Conservation (phyloP, 352 stramenopile species). For the Phytophthora chlamydospora region DNA sequence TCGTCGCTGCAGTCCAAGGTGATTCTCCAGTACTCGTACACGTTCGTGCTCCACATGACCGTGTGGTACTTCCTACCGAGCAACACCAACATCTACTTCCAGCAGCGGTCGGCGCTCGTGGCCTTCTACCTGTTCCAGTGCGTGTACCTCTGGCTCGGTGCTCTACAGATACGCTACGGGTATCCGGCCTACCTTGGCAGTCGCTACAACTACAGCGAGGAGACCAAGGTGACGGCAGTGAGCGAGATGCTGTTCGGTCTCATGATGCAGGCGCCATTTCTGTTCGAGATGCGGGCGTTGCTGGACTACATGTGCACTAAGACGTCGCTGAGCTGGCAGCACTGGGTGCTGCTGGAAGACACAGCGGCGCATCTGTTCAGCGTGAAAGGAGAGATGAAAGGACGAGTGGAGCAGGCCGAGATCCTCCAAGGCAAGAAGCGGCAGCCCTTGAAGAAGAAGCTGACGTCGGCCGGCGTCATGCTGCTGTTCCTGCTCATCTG, state of each 20-base stretch:
- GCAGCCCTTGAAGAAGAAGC: slow-evolving; percentile 68
- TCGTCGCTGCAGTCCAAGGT: slow-evolving; percentile 79
- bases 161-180: slow-evolving; percentile 85
- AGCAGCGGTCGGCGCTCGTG: slow-evolving; percentile 69
- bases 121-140: slow-evolving; percentile 86
- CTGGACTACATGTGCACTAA: slow-evolving; percentile 89
- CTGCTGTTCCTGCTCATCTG: slow-evolving; percentile 80
- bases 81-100: slow-evolving; percentile 84
- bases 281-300: slow-evolving; percentile 89
- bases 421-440: slow-evolving; percentile 83
- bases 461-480: slow-evolving; percentile 80
- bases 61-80: slow-evolving; percentile 80
- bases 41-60: slow-evolving; percentile 69
- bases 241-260: slow-evolving; percentile 74
- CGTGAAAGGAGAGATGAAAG: slow-evolving; percentile 84
- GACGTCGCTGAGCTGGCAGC: slow-evolving; percentile 78
- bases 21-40: slow-evolving; percentile 77
- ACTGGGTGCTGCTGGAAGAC: slow-evolving; percentile 88
- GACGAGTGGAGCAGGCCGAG: slow-evolving; percentile 63
- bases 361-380: slow-evolving; percentile 79
- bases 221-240: slow-evolving; percentile 53
- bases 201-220: slow-evolving; percentile 73
- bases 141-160: slow-evolving; percentile 75
- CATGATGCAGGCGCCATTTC: slow-evolving; percentile 81
- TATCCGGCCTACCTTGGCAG: slow-evolving; percentile 87